These are phyloP conservation scores for Magnusiomyces magnusii DNA, from an alignment of 1,139 yeast species.

Conservation along the genomic window DNA sequence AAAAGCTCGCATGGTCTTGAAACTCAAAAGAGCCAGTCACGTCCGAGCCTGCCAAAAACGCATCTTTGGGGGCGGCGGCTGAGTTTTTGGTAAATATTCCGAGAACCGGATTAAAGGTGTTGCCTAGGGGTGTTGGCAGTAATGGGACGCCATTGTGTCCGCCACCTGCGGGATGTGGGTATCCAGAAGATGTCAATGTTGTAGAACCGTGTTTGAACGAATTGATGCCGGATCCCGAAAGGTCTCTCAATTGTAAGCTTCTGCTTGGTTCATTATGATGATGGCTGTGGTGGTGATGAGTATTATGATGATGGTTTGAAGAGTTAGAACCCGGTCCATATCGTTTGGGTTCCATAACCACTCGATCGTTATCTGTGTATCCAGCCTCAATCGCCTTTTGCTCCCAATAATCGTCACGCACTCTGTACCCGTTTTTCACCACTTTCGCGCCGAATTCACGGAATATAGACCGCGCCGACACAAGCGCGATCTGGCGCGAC, in stretches of 20 bases:
- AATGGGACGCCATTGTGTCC: background rate
- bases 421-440: constrained; percentile 54
- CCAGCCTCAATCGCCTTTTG: constrained; percentile 54
- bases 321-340: background rate
- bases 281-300: background rate
- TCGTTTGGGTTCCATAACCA: background rate
- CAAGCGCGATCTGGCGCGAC: constrained; percentile 56
- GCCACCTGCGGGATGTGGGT: constrained; percentile 5
- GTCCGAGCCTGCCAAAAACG: constrained; percentile 28
- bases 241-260: constrained; percentile 1
- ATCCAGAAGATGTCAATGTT: background rate
- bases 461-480: constrained; percentile 57
- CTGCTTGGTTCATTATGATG: background rate
- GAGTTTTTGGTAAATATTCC: constrained; percentile 5
- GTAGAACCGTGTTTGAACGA: constrained; percentile 2
- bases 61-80: constrained; percentile 9
- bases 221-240: background rate
- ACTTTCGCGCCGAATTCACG: constrained; percentile 67
- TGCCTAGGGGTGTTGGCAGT: constrained; percentile 1
- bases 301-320: background rate
- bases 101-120: background rate
- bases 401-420: constrained; percentile 77
- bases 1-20: constrained; percentile 16
- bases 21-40: constrained; percentile 29
- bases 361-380: constrained; percentile 31